Evolutionary conservation across 192 early-diverging fungal genomes (phyloP), one percentile per base, ranked within the genome.

Genomic region (Pecoramyces ruminantium): DNA sequence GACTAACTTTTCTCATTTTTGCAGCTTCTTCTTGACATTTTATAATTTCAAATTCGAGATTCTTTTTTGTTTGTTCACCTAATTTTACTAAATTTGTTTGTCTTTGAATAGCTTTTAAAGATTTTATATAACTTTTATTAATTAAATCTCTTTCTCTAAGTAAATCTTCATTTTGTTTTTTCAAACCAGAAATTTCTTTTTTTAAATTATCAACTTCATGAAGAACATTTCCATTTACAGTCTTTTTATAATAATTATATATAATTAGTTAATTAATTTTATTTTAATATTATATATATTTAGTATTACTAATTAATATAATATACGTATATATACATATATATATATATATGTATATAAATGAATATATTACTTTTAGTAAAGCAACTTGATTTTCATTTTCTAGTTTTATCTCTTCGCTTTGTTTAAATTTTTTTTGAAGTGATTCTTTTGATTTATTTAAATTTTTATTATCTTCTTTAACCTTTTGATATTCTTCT

Each of bases 1-100:
- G 14, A 83, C 38, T 29, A 29, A 86, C 87, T 85, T 91, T 91
- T 84, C 90, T 81, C 88, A 89, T 90, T 80, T 91, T 91, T 9
- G 86, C 78, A 1, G 90, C 90, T 81, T 91, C 90, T 38, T 89
- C 90, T 79, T 90, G 89, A 83, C 88, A 91, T 15, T 82, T 84
- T 40, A 81, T 82, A 29, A 91, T 91, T 82, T 91, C 90, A 81
- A 89, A 87, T 82, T 91, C 90, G 18, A 91, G 82, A 79, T 88
- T 91, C 28, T 88, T 80, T 79, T 91, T 88, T 3, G 86, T 87
- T 81, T 91, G 88, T 28, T 91, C 90, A 4, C 86, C 81, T n/a
- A 91, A 80, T 82, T 91, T 91, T 30, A 88, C 79, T 17, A 85
- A 67, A 79, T 87, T 90, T 77, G 86, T 77, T 81, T 91, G 88